Conservation (phyloP, 768 basidiomycete species). For the Podaxis rugospora region DNA sequence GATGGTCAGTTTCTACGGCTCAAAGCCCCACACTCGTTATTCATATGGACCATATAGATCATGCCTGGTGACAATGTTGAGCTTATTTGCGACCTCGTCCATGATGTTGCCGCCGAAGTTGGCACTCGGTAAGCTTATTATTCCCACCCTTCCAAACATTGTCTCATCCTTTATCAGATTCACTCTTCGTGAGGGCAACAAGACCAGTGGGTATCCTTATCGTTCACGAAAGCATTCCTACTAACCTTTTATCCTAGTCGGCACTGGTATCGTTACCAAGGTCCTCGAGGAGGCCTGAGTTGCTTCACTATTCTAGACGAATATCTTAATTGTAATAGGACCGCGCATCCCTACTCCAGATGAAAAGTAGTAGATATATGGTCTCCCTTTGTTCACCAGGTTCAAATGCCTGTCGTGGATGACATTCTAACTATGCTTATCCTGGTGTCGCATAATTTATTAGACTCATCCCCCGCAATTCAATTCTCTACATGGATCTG, state of each 20-base stretch:
- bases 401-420: not conserved
- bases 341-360: constrained; percentile 6
- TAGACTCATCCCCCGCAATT: not conserved
- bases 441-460: constrained; percentile 16
- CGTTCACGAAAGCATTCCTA: not conserved
- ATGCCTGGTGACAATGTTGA: constrained; percentile 99
- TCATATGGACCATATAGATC: constrained; percentile 40
- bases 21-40: not conserved
- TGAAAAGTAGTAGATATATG: constrained; percentile 2
- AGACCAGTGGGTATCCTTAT: constrained; percentile 60
- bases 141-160: not conserved
- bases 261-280: constrained; percentile 92
- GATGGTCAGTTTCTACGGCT: constrained; percentile 50
- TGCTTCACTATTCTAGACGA: not conserved
- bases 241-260: constrained; percentile 46
- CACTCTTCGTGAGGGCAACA: constrained; percentile 93
- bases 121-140: constrained; percentile 59
- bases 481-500: not conserved
- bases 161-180: constrained; percentile 38
- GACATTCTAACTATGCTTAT: not conserved
- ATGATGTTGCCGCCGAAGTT: constrained; percentile 85
- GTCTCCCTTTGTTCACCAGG: not conserved
- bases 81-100: constrained; percentile 77
- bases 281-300: constrained; percentile 42
- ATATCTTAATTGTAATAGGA: not conserved